These are phyloP conservation scores for Ascochyta pisi DNA, from an alignment of 2,329 filamentous ascomycete species.

Conservation along the genomic window DNA sequence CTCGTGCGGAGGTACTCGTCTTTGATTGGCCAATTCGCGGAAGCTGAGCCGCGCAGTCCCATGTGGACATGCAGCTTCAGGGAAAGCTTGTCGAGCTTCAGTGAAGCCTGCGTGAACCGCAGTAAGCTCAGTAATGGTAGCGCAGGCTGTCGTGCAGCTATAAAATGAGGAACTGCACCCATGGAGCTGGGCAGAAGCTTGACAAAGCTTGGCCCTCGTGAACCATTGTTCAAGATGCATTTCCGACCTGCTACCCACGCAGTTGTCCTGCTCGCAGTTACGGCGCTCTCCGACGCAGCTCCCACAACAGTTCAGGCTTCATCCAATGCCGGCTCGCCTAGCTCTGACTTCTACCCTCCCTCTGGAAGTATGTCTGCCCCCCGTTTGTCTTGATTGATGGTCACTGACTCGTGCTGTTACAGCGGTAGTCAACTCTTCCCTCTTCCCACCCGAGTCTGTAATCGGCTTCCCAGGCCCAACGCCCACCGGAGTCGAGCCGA, in stretches of 20 bases:
- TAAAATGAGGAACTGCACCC: conserved; percentile 18
- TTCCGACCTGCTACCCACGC: conserved; percentile 10
- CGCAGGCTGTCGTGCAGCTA: conserved; percentile 7
- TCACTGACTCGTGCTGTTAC: conserved; percentile 8
- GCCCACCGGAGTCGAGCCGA: conserved; percentile 37
- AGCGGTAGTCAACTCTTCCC: conserved; percentile 32
- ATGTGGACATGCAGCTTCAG: conserved; percentile 6
- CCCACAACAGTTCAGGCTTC: conserved; percentile 26
- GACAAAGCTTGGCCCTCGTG: conserved; percentile 21
- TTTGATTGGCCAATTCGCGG: conserved; percentile 15
- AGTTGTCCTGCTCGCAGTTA: conserved; percentile 21
- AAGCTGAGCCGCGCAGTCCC: conserved; percentile 8
- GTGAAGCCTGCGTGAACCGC: not conserved
- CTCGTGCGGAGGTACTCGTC: conserved; percentile 3
- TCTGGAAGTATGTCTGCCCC: conserved; percentile 30
- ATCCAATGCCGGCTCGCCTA: conserved; percentile 24
- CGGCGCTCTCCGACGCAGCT: conserved; percentile 18
- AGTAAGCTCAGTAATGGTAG: not conserved
- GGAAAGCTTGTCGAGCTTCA: conserved; percentile 12
- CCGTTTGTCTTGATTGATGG: not conserved
- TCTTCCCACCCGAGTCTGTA: conserved; percentile 38
- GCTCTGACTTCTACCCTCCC: conserved; percentile 32
- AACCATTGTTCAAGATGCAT: conserved; percentile 5
- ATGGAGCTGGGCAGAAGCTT: conserved; percentile 32
- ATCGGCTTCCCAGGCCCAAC: conserved; percentile 40